Evolutionary conservation across 2,329 filamentous ascomycete species (phyloP).

Genomic region (Xylaria sp.): DNA sequence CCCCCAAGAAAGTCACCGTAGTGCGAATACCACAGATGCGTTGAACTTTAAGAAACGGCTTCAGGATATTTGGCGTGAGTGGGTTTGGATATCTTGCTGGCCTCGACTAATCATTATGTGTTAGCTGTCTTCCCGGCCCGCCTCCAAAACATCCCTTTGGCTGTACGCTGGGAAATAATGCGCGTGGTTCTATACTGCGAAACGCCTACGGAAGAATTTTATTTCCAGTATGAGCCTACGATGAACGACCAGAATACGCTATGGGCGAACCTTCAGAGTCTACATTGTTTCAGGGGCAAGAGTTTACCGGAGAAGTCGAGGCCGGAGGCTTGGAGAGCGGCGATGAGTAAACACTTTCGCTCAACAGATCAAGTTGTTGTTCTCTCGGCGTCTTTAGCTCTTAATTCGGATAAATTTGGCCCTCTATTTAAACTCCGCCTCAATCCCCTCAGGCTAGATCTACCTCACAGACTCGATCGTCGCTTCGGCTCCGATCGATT

Average conservation of each 20-base stretch:
- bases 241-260: slow-evolving; percentile 60
- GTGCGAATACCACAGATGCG: neutral
- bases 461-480: slow-evolving; percentile 63
- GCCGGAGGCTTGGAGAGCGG: slow-evolving; percentile 59
- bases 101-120: slow-evolving; percentile 20
- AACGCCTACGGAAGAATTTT: slow-evolving; percentile 53
- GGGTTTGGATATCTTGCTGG: neutral
- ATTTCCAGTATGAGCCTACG: slow-evolving; percentile 52
- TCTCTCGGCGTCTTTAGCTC: slow-evolving; percentile 57
- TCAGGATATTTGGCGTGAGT: slow-evolving; percentile 49
- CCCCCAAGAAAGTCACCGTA: slow-evolving; percentile 46
- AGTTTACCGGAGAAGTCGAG: slow-evolving; percentile 61
- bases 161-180: slow-evolving; percentile 64
- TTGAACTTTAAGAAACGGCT: slow-evolving; percentile 43
- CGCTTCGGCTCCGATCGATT: slow-evolving; percentile 70
- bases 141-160: slow-evolving; percentile 59
- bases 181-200: slow-evolving; percentile 60
- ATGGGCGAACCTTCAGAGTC: slow-evolving; percentile 54
- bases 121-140: slow-evolving; percentile 52
- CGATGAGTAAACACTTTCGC: slow-evolving; percentile 52
- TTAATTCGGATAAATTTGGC: slow-evolving; percentile 50
- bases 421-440: slow-evolving; percentile 61
- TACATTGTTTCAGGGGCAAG: slow-evolving; percentile 57
- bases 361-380: slow-evolving; percentile 54
- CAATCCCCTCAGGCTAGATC: slow-evolving; percentile 60